Base-by-base conservation (phyloP, 2,329 filamentous ascomycete species). In the Pseudogymnoascus sp. region DNA sequence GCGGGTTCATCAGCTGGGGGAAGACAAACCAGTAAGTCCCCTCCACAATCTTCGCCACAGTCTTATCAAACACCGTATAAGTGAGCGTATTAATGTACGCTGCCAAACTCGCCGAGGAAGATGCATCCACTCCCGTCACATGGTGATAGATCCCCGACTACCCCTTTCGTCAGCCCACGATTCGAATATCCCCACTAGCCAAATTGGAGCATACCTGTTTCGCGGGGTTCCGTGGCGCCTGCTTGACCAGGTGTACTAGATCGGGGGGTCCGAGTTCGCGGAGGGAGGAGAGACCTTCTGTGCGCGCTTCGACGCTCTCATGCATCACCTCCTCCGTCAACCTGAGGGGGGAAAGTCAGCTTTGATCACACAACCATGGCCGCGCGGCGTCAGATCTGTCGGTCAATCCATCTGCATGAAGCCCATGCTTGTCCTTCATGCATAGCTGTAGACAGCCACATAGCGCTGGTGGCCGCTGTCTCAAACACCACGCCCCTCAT, bases 41-140 rank as follows among this genome's bases (percentile, higher is more conserved):
- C 66, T 95, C 94, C 7, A 92, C 88, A 62, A 97, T 94, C 78
- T 97, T 97, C 64, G 80, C 79, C 61, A 81, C 81, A 10, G 88
- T 81, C 72, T 90, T 91, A 67, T 93, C 89, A 66, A 88, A 85
- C 60, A 93, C 89, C 66, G 88, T 88, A 76, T 97, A 95, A 50
- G 92, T 97, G 64, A 99, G 81, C 39, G 93, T 97, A 76, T 97
- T 99, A 77, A 99, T 96, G 76, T 99, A 99, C 68, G 94, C 94
- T 40, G 94, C 94, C 63, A 99, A 79, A 76, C 93, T 97, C 63
- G 94, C 94, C 8, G 94, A 97, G 5, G 94, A 97, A 1, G 94
- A 99, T 58, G 94, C 94, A 77, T 99, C 94, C 71, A 97, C 87
- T 64, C 94, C 94, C 39, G 92, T 96, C 68, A 97, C 92, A 85